Conservation (phyloP, 495 filamentous ascomycete species). For the Hypoxylon fuscum region DNA sequence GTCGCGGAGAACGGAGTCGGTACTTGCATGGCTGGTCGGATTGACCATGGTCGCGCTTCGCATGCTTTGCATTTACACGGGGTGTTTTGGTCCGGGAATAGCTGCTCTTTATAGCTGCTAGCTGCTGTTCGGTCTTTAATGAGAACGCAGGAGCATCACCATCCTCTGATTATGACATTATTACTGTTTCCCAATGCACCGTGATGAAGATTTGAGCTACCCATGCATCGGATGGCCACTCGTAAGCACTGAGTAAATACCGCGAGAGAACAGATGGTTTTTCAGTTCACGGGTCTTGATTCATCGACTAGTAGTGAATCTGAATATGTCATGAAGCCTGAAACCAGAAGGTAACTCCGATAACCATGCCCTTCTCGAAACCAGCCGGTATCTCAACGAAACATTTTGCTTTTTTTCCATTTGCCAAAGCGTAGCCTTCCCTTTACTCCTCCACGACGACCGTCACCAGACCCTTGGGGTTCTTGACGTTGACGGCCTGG, state of each 20-base stretch:
- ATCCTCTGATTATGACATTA: conserved; percentile 3
- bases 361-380: conserved; percentile 60
- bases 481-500: conserved; percentile 99
- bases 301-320: conserved; percentile 59
- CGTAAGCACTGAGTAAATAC: background rate
- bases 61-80: conserved; percentile 39
- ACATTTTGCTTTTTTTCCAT: conserved; percentile 44
- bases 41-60: conserved; percentile 19
- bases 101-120: conserved; percentile 5
- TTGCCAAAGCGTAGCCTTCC: conserved; percentile 24
- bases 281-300: conserved; percentile 53
- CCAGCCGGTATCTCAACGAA: conserved; percentile 49
- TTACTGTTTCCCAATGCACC: background rate
- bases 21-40: conserved; percentile 22
- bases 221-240: background rate
- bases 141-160: conserved; percentile 5
- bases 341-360: conserved; percentile 55
- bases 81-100: conserved; percentile 21
- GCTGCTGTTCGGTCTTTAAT: no score
- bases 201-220: background rate
- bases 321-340: conserved; percentile 58
- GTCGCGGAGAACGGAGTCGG: conserved; percentile 52
- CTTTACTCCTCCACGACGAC: conserved; percentile 72
- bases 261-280: background rate
- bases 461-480: conserved; percentile 94